Base-by-base conservation (phyloP, 345 rosid genomes). In the Lepidium aucheri region DNA sequence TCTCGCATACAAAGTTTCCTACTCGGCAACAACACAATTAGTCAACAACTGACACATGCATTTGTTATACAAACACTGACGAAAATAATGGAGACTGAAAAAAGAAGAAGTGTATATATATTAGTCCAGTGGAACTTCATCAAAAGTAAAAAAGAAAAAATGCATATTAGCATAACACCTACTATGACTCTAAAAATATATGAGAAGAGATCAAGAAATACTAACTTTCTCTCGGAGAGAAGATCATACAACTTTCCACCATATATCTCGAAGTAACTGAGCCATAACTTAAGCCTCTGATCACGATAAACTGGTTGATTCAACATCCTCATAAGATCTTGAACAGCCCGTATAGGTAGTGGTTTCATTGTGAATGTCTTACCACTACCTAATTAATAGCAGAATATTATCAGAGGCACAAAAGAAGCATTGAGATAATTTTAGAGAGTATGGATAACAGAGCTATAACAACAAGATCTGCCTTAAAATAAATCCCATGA, bases 281-380 rank as follows among this genome's bases (percentile, higher is more conserved):
- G 96, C 97, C 97, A 94, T 79, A 94, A 74, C 79, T 86, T 90
- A 65, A 88, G 89, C 77, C 73, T 80, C 82, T 94, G 97, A 76
- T 84, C 82, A 20, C 79, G 84, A 72, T 94, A 90, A 65, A 77
- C 80, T 63, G 97, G 96, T 75, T 86, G 97, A 74, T 78, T 89
- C 86, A 90, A 78, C 77, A 71, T 79, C 83, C 96, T 85, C 74
- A 90, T 83, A 68, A 94, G 87, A 75, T 94, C 96, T 76, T 87
- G 84, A 56, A 74, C 80, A 60, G 97, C 96, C 61, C 96, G 78
- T 33, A 90, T 78, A 67, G 99, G 99, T 71, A 94, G 69, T 28
- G 98, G 98, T 79, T 93, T 91, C 98, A 93, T 93, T n/a, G 97
- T 93, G 69, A 78, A 93, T 55, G 97, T 93, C 87, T 93, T 93